Conservation (phyloP, 805 yeast species). For the Jamesozyma gamospora region DNA sequence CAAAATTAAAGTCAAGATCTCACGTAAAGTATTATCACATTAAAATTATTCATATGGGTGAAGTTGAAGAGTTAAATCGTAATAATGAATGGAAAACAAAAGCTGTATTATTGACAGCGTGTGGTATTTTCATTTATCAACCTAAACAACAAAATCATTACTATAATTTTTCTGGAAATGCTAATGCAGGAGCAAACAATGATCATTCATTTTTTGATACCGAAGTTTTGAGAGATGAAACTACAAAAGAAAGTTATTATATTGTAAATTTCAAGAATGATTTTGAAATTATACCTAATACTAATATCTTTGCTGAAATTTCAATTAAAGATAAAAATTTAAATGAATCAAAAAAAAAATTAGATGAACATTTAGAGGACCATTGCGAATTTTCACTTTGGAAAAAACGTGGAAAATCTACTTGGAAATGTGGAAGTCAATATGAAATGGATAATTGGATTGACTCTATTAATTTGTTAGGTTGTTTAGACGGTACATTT, state of each 20-base stretch:
- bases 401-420: conserved; percentile 18
- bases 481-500: conserved; percentile 19
- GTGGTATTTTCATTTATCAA: conserved; percentile 41
- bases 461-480: conserved; percentile 29
- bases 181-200: no score
- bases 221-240: conserved; percentile 14
- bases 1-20: background rate
- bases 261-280: conserved; percentile 24
- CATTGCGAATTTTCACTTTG: conserved; percentile 1
- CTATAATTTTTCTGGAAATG: background rate
- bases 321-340: background rate
- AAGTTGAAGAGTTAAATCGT: conserved; percentile 31
- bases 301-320: conserved; percentile 6
- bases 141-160: conserved; percentile 10
- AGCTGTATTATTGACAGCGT: conserved; percentile 40
- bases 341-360: background rate
- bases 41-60: conserved; percentile 28
- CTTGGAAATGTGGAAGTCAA: conserved; percentile 34
- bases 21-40: conserved; percentile 10
- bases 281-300: conserved; percentile 4
- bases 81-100: conserved; percentile 34
- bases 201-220: conserved; percentile 27
- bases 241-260: conserved; percentile 19
- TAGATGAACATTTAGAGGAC: background rate
- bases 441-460: conserved; percentile 53